Conservation (phyloP, 176 grass and related monocot species). For the Oryza brachyantha region DNA sequence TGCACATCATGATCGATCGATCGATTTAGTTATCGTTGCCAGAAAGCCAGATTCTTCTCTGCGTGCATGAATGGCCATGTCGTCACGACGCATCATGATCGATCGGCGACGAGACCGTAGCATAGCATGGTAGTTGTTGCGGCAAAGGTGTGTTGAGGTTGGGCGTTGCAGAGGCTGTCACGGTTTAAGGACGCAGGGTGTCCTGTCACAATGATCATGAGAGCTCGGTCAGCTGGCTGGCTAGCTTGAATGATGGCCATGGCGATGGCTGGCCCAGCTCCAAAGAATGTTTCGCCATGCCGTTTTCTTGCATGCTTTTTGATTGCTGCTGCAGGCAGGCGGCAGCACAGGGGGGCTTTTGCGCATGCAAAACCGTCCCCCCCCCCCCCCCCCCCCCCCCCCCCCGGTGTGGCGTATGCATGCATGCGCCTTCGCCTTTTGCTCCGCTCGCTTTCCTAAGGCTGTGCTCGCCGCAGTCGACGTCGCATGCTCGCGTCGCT, state of each 20-base stretch:
- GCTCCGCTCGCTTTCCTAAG: constrained; percentile 53
- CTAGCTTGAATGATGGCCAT: constrained; percentile 41
- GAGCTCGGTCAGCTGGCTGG: constrained; percentile 34
- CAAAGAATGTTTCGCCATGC: constrained; percentile 63
- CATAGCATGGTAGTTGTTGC: background rate
- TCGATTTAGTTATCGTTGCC: background rate
- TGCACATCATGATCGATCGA: background rate
- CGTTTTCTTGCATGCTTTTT: constrained; percentile 66
- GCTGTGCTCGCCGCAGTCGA: constrained; percentile 47
- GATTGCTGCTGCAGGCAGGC: background rate
- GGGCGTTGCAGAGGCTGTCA: constrained; percentile 45
- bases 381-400: too few relatives aligned
- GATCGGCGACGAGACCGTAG: background rate
- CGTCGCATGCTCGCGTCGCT: constrained; percentile 28
- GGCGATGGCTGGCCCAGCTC: constrained; percentile 14
- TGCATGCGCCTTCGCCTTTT: background rate
- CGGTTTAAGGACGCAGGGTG: constrained; percentile 47
- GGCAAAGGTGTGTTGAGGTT: background rate
- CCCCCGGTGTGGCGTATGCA: too few relatives aligned
- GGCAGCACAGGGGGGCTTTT: constrained; percentile 38
- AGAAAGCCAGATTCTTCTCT: background rate
- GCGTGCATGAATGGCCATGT: constrained; percentile 40
- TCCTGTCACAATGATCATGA: constrained; percentile 74
- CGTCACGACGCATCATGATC: constrained; percentile 20
- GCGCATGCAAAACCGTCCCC: constrained; percentile 51